phyloP scores from a whole-genome alignment of 2,329 filamentous ascomycete species.

The Neonectria neomacrospora region DNA sequence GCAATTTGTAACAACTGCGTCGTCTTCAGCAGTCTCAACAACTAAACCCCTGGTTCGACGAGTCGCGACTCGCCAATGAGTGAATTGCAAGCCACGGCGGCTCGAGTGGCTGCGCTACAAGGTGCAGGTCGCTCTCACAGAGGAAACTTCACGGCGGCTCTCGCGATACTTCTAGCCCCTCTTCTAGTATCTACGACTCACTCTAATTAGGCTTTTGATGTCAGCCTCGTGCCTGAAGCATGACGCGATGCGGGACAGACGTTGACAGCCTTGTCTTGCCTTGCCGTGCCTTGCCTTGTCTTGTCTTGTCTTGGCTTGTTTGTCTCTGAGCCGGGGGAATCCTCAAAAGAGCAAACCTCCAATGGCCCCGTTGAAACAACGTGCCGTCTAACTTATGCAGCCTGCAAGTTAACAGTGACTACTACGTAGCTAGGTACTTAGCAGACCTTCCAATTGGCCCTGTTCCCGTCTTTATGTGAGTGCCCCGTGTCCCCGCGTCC shows the following conservation, averaged over 20 bases:
- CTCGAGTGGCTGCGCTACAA: slow-evolving; percentile 21
- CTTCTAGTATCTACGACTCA: not conserved
- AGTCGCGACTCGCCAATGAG: too few species aligned
- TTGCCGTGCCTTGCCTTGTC: not conserved
- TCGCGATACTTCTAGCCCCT: not conserved
- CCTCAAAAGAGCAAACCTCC: not conserved
- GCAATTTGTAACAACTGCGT: not conserved
- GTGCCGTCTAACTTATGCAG: not conserved
- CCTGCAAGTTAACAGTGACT: not conserved
- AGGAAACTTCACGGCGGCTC: slow-evolving; percentile 5
- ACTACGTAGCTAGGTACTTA: not conserved
- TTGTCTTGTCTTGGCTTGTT: not conserved
- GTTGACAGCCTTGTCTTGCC: not conserved
- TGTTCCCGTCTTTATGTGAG: not conserved
- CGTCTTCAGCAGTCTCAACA: too few species aligned
- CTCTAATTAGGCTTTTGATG: too few species aligned
- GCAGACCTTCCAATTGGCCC: not conserved
- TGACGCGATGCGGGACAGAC: not conserved
- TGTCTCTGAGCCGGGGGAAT: not conserved
- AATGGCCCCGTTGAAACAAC: not conserved
- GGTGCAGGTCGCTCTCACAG: slow-evolving; percentile 8
- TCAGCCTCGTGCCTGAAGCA: not conserved
- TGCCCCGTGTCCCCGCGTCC: slow-evolving; percentile 1
- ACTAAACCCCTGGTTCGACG: too few species aligned
- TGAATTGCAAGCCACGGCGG: slow-evolving; percentile 15